Percentiles rank a stretch among this genome's conserved stretches.
These are phyloP conservation scores for Phytophthora litchii DNA, from an alignment of 352 stramenopile species.

Conservation along the genomic window DNA sequence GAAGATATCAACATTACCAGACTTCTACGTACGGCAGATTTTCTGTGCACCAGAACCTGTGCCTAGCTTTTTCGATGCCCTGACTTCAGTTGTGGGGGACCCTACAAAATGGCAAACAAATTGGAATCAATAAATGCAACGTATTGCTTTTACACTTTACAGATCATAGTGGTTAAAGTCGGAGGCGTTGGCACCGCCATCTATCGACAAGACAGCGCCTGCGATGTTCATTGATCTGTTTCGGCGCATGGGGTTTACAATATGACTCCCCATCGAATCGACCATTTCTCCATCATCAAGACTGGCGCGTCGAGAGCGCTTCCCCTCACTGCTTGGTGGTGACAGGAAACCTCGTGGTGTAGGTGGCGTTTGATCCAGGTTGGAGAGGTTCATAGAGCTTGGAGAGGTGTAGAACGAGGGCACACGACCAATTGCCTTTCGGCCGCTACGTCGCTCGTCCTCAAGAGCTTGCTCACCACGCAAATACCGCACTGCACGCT, in stretches of 20 bases:
- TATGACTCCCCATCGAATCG: constrained; percentile 18
- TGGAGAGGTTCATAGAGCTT: constrained; percentile 86
- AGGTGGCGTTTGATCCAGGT: constrained; percentile 55
- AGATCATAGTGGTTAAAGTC: constrained; percentile 53
- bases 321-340: constrained; percentile 18
- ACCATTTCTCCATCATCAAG: constrained; percentile 34
- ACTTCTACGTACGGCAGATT: constrained; percentile 88
- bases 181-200: constrained; percentile 41
- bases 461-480: constrained; percentile 82
- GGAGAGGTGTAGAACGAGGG: constrained; percentile 90
- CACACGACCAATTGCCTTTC: constrained; percentile 77
- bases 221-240: constrained; percentile 84
- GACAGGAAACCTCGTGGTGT: constrained; percentile 21
- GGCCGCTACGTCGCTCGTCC: constrained; percentile 72
- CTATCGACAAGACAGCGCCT: constrained; percentile 85
- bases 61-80: constrained; percentile 79
- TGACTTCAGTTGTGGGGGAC: constrained; percentile 56
- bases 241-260: constrained; percentile 51
- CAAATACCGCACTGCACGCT: constrained; percentile 87
- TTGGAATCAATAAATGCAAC: constrained; percentile 26
- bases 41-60: constrained; percentile 79
- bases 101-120: constrained; percentile 38
- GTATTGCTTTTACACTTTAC: constrained; percentile 28
- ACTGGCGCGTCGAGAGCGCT: constrained; percentile 28
- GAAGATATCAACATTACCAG: constrained; percentile 84